Conservation (phyloP, 1,284 basidiomycete genomes). For the Hemileia vastatrix region DNA sequence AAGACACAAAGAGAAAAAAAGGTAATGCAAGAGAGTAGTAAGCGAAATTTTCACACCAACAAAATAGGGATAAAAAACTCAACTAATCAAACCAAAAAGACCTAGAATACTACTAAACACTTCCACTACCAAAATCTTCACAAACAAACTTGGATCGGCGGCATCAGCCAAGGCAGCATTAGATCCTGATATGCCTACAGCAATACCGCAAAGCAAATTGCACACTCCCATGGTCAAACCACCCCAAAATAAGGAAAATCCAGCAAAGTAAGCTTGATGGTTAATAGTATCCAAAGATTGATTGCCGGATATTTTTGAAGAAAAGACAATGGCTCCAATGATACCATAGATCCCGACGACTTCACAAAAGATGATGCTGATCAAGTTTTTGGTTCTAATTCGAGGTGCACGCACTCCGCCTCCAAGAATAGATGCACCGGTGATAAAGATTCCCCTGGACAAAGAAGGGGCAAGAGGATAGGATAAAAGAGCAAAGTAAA, state of each 20-base stretch:
- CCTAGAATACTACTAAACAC: conserved; percentile 89
- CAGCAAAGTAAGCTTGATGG: conserved; percentile 45
- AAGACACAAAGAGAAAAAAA: conserved; percentile 9
- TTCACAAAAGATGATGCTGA: conserved; percentile 99
- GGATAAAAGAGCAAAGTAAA: too few relatives aligned
- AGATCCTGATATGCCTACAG: conserved; percentile 80
- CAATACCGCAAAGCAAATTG: conserved; percentile 85
- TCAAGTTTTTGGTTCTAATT: conserved; percentile 94
- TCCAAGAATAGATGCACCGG: conserved; percentile 86
- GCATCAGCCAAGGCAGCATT: conserved; percentile 86
- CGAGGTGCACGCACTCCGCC: conserved; percentile 88
- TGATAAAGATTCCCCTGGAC: conserved; percentile 89
- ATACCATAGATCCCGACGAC: conserved; percentile 50
- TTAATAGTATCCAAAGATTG: conserved; percentile 2
- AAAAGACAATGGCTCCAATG: conserved; percentile 70
- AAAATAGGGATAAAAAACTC: conserved; percentile 38
- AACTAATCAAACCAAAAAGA: conserved; percentile 80
- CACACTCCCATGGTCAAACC: conserved; percentile 78
- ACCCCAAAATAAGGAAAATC: conserved; percentile 87
- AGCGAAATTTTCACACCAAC: conserved; percentile 20
- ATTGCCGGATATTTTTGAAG: conserved; percentile 56
- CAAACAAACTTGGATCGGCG: conserved; percentile 80
- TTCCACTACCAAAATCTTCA: conserved; percentile 87
- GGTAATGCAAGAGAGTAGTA: conserved; percentile 11
- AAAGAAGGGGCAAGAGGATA: neutral